Conservation (phyloP, 441 rosid species). For the Corymbia calophylla region DNA sequence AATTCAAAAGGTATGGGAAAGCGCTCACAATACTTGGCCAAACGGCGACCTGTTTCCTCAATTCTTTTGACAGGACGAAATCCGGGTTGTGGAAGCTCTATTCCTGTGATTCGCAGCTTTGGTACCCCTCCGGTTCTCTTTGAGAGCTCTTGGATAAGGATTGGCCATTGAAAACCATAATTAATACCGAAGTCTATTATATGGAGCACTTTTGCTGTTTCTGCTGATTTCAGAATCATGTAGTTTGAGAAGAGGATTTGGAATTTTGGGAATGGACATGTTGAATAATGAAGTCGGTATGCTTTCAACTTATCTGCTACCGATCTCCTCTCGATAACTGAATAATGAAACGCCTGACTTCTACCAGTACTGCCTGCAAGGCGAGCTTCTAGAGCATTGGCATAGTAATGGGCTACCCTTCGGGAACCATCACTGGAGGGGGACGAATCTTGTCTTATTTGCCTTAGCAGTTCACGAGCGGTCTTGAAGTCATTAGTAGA, state of each 20-base stretch:
- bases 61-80: conserved; percentile 55
- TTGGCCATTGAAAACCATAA: conserved; percentile 15
- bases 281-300: background rate
- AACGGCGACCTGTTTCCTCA: conserved; percentile 63
- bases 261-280: background rate
- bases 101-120: conserved; percentile 69
- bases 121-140: conserved; percentile 23
- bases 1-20: conserved; percentile 65
- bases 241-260: background rate
- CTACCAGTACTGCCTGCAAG: background rate
- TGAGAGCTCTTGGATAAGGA: conserved; percentile 15
- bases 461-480: background rate
- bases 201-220: background rate
- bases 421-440: background rate
- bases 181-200: conserved; percentile 10
- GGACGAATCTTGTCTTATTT: background rate
- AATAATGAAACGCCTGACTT: background rate
- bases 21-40: conserved; percentile 56
- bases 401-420: background rate
- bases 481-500: background rate
- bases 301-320: background rate
- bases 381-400: background rate
- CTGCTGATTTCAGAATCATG: background rate
- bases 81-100: conserved; percentile 68
- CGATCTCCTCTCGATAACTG: background rate